phyloP scores from a whole-genome alignment of 2,329 filamentous ascomycete genomes.

The Lecanicillium sp. region DNA sequence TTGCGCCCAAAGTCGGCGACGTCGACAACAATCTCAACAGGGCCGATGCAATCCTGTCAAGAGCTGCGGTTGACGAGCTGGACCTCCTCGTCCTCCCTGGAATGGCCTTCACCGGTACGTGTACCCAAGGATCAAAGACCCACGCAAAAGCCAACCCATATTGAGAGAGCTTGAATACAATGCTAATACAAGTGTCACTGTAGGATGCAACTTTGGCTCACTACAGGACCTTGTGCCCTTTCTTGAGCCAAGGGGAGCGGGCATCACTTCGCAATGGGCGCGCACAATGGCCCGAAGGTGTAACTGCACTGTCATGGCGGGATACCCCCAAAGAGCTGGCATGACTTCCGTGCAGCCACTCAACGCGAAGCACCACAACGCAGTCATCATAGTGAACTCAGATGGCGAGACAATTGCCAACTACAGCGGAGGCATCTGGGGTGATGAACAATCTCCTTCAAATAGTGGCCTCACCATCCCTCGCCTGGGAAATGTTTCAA shows the following conservation, averaged over 20 bases:
- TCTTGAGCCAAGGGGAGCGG: slow-evolving; percentile 60
- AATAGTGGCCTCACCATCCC: slow-evolving; percentile 31
- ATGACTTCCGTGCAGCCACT: slow-evolving; percentile 43
- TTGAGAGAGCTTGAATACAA: too few species aligned
- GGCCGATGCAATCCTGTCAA: slow-evolving; percentile 57
- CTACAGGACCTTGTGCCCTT: slow-evolving; percentile 60
- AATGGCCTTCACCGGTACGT: slow-evolving; percentile 55
- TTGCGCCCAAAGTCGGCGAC: slow-evolving; percentile 63
- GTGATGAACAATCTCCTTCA: slow-evolving; percentile 48
- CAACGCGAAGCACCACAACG: slow-evolving; percentile 48
- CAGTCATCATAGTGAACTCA: slow-evolving; percentile 44
- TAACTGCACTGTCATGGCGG: slow-evolving; percentile 61
- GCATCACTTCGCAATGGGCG: slow-evolving; percentile 69
- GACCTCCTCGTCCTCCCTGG: slow-evolving; percentile 72
- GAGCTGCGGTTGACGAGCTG: slow-evolving; percentile 43
- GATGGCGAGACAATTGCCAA: slow-evolving; percentile 56
- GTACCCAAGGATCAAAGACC: neutral
- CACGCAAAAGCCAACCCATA: too few species aligned
- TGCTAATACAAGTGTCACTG: neutral
- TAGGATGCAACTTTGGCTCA: slow-evolving; percentile 70
- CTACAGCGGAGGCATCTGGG: slow-evolving; percentile 53
- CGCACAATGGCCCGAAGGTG: slow-evolving; percentile 58
- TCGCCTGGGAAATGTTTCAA: slow-evolving; percentile 38
- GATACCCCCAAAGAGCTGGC: slow-evolving; percentile 67
- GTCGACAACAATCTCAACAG: slow-evolving; percentile 63